phyloP scores from a whole-genome alignment of 257 asterid species.

The Eucommia ulmoides region DNA sequence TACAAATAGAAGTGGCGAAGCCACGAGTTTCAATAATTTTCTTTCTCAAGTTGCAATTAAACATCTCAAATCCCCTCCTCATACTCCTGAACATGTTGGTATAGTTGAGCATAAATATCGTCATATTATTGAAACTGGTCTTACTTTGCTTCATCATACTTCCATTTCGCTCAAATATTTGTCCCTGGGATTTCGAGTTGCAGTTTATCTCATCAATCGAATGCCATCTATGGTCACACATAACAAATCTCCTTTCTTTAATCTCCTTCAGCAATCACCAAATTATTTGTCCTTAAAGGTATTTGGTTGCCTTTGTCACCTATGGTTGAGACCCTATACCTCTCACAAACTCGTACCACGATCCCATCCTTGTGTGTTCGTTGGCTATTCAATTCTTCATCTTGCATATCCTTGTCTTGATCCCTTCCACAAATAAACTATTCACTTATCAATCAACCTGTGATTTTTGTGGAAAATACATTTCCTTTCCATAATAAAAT shows the following conservation, averaged over 20 bases:
- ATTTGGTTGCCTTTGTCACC: not conserved
- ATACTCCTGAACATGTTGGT: not conserved
- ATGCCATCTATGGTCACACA: not conserved
- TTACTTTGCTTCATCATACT: not conserved
- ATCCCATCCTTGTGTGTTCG: not conserved
- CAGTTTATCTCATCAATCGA: not conserved
- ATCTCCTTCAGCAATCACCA: not conserved
- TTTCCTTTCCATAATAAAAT: not conserved
- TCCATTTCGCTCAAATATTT: not conserved
- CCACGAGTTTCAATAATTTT: too few relatives aligned
- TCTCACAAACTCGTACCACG: not conserved
- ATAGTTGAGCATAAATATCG: not conserved
- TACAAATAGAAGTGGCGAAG: too few relatives aligned
- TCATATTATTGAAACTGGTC: not conserved
- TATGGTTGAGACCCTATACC: not conserved
- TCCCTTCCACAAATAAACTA: not conserved
- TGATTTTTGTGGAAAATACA: not conserved
- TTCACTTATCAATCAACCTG: not conserved
- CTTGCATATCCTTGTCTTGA: not conserved
- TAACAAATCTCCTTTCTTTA: not conserved
- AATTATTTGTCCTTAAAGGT: not conserved
- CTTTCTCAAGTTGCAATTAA: too few relatives aligned
- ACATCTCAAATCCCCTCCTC: conserved; percentile 1
- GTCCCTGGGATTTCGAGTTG: not conserved
- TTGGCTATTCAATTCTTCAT: not conserved